These are phyloP conservation scores for Cladophialophora yegresii DNA, from an alignment of 2,329 filamentous ascomycete species.

Conservation along the genomic window DNA sequence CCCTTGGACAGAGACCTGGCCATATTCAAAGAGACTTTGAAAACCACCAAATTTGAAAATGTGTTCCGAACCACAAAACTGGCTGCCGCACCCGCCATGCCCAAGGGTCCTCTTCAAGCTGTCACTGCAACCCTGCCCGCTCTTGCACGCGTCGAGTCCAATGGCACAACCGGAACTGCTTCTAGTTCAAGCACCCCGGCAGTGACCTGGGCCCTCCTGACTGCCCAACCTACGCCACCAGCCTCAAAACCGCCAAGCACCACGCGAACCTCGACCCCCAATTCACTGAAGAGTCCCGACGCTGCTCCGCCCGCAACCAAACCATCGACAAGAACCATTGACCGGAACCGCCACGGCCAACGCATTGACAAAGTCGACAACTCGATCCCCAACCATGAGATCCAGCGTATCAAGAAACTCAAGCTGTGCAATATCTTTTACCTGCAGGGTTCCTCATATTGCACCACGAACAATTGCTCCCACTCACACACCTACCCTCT, in stretches of 20 bases:
- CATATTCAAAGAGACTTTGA: constrained; percentile 51
- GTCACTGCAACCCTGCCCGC: constrained; percentile 39
- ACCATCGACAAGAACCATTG: constrained; percentile 47
- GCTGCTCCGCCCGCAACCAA: constrained; percentile 44
- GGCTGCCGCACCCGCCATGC: constrained; percentile 32
- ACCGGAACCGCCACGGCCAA: constrained; percentile 61
- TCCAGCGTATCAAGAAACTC: constrained; percentile 62
- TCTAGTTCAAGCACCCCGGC: constrained; percentile 39
- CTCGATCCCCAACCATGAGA: constrained; percentile 57
- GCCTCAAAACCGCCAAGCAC: constrained; percentile 29
- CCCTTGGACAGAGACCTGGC: constrained; percentile 58
- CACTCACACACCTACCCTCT: constrained; percentile 59
- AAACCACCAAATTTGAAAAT: constrained; percentile 52
- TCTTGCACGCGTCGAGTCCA: constrained; percentile 43
- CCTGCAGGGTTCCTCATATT: constrained; percentile 55
- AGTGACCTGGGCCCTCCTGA: constrained; percentile 43
- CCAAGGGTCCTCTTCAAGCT: constrained; percentile 31
- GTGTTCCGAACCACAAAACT: constrained; percentile 53
- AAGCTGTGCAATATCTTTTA: constrained; percentile 66
- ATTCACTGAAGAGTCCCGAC: constrained; percentile 45
- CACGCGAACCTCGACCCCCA: constrained; percentile 37
- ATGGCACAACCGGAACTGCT: constrained; percentile 45
- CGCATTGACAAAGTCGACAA: constrained; percentile 57
- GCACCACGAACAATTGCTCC: constrained; percentile 59
- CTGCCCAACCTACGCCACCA: constrained; percentile 33